Evolutionary conservation across 1,284 basidiomycete species (phyloP).

Genomic region (Apiotrichum mycotoxinovorans): DNA sequence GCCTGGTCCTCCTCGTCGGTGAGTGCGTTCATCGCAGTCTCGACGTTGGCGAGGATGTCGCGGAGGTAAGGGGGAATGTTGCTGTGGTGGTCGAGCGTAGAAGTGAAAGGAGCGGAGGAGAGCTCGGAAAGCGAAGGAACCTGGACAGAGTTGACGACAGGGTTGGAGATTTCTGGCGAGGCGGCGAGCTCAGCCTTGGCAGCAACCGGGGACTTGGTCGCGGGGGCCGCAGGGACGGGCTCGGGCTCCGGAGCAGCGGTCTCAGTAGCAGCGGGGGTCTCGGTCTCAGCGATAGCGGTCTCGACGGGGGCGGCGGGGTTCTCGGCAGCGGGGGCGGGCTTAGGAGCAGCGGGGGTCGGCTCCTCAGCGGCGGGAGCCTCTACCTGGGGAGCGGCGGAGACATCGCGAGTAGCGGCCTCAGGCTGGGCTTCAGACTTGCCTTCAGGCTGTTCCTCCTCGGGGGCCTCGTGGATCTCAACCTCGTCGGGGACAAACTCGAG

Average conservation of each 20-base stretch:
- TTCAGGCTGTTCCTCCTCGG: background rate
- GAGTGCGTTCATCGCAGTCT: constrained; percentile 14
- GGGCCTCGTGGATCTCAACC: constrained; percentile 10
- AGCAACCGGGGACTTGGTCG: no score
- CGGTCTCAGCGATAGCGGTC: background rate
- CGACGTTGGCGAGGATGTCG: constrained; percentile 27
- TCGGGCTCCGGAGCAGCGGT: background rate
- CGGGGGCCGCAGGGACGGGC: background rate
- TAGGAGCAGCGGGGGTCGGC: background rate
- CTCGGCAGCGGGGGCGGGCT: constrained; percentile 1
- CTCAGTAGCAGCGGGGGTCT: background rate
- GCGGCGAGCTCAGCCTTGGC: background rate
- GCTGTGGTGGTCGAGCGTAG: constrained; percentile 24
- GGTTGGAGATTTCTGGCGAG: background rate
- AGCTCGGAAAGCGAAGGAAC: background rate
- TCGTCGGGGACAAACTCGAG: constrained; percentile 41
- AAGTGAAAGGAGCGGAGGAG: constrained; percentile 20
- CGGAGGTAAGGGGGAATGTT: constrained; percentile 27
- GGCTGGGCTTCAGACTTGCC: background rate
- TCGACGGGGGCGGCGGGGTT: constrained; percentile 5
- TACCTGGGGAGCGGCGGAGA: background rate
- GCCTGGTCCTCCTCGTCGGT: constrained; percentile 1
- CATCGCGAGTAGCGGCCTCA: background rate
- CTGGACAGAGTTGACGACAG: background rate
- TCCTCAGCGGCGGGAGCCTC: background rate